Base-by-base conservation (phyloP, 2,329 filamentous ascomycete species). In the Alternaria postmessia region DNA sequence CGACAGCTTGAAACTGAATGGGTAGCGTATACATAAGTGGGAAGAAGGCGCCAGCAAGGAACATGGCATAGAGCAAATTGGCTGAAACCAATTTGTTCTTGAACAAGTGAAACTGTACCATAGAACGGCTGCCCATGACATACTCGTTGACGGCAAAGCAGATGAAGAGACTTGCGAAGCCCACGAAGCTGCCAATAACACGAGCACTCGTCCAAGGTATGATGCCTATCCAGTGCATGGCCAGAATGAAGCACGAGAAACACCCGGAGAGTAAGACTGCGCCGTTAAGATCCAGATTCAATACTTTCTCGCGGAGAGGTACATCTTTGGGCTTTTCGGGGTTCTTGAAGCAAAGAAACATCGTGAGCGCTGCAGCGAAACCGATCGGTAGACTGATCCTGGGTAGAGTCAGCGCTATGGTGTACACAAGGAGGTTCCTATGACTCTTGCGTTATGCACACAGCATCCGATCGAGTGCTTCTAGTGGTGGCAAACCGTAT, bases 161-260 rank as follows among this genome's bases (percentile, higher is more conserved):
- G 32, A 83, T 69, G 38, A 82, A 73, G 0, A 82, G 65, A 0
- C 84, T 71, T 1, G 75, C 82, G n/a, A 81, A 82, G 1, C 84
- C 67, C 18, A 83, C 75, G 67, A 85, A 85, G 5, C 83, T 74
- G 1, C 77, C 78, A 49, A 88, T 84, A 20, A 80, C 78, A 0
- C 76, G 70, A 0, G 76, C 78, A 4, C 75, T 78, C 44, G 75
- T 68, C 85, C 86, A 89, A 7, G 70, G 39, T 26, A 76, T 68
- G 24, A 73, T 67, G 4, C 72, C 70, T 3, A 63, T 58, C 67
- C 68, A 74, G 26, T 76, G 73, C 69, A 75, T 71, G 11, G 67
- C 68, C 16, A 75, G 62, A 1, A 74, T 63, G 42, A 72, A 73
- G 54, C 70, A 75, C 4, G 65, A 65, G 9, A 75, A 61, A 12